Conservation (phyloP, 768 basidiomycete species). For the Gymnopilus junonius region DNA sequence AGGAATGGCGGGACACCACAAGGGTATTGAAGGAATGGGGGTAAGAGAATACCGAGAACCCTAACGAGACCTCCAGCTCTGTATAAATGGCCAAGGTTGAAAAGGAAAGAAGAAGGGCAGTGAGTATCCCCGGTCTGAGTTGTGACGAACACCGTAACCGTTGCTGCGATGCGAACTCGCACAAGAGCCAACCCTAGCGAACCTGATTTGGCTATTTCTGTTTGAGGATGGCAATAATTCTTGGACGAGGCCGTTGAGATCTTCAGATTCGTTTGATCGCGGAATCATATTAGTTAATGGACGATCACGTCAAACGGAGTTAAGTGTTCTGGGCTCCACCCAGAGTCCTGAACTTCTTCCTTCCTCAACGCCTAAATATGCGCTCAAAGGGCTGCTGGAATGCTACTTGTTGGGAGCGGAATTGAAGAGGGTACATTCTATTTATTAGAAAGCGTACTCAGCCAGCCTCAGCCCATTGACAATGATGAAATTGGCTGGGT, state of each 20-base stretch:
- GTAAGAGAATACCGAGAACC: not conserved
- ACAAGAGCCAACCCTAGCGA: not conserved
- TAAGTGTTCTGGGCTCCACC: not conserved
- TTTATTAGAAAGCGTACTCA: not conserved
- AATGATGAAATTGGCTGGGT: not conserved
- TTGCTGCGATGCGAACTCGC: slow-evolving; percentile 1
- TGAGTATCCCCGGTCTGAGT: not conserved
- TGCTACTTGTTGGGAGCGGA: not conserved
- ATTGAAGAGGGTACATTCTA: not conserved
- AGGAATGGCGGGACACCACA: not conserved
- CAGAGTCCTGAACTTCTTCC: not conserved
- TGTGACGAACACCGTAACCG: not conserved
- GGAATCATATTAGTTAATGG: not conserved
- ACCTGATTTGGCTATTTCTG: not conserved
- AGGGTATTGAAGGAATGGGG: slow-evolving; percentile 4
- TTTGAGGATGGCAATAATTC: not conserved
- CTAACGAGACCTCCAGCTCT: not conserved
- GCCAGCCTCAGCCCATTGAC: not conserved
- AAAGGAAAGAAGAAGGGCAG: slow-evolving; percentile 2
- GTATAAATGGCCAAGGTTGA: slow-evolving; percentile 4
- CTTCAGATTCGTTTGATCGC: not conserved
- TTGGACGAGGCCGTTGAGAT: not conserved
- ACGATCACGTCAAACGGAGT: not conserved
- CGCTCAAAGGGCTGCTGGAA: not conserved
- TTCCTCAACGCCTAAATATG: not conserved